Base-by-base conservation (phyloP, 2,329 filamentous ascomycete species). In the Chrysoporthe deuterocubensis region DNA sequence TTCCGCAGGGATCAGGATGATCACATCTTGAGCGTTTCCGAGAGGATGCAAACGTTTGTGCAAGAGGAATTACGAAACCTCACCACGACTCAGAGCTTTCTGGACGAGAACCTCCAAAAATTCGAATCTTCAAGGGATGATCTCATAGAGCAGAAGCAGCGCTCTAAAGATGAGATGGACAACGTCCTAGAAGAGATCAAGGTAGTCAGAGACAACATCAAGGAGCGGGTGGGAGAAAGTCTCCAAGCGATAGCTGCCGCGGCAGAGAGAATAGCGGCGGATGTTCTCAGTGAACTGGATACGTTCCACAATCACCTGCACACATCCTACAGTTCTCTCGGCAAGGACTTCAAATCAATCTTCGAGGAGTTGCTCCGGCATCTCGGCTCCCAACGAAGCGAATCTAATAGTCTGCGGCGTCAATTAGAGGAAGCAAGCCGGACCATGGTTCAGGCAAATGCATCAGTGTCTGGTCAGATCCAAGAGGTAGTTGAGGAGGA, bases 141-240 rank as follows among this genome's bases (percentile, higher is more conserved):
- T 72, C 85, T 96, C 18, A 85, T 91, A 37, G 82, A 87, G 54
- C 89, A 92, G 74, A 91, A 89, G 66, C 83, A 85, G 34, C 83
- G 85, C 70, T 91, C 93, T 2, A 92, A 91, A 74, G 89, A 94
- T 60, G 91, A 94, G 67, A 94, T 97, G 92, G 94, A 97, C 73
- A 83, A 87, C n/a, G 90, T 97, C 1, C 84, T 99, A 11, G 92
- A 96, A 74, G 95, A 97, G 76, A 97, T 98, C 77, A 94, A 94
- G 76, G 89, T 87, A n/a, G 84, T 98, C 34, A 89, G 95, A 32
- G 92, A 97, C 76, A 90, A 92, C 64, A 93, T 98, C 63, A 97
- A 97, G 82, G 84, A 87, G 61, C 91, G 91, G 70, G 92, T 98
- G 60, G 92, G 93, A 2, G 90, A 94, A 75, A 95, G 94, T 9